These are phyloP conservation scores for Thalassiosira hispida DNA, from an alignment of 352 stramenopile species.

Conservation along the genomic window DNA sequence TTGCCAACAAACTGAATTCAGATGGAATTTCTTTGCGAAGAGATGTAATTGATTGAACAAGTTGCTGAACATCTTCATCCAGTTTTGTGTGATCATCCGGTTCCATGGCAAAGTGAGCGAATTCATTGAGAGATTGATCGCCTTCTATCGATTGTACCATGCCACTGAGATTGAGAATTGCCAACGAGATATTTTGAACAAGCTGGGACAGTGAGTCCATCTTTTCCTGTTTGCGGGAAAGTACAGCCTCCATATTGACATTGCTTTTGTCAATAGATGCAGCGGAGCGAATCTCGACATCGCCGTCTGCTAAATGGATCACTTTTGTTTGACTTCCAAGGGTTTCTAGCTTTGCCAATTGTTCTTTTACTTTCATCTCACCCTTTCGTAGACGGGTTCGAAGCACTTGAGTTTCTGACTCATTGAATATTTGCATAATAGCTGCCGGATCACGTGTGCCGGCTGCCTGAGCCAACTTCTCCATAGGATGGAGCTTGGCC, in stretches of 20 bases:
- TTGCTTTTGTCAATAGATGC: neutral
- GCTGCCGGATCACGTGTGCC: constrained; percentile 21
- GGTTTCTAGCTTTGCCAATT: constrained; percentile 12
- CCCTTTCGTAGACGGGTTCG: constrained; percentile 16
- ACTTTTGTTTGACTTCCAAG: constrained; percentile 28
- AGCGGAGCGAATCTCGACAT: neutral
- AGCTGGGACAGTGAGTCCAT: constrained; percentile 17
- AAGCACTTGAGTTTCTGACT: constrained; percentile 29
- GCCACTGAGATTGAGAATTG: constrained; percentile 21
- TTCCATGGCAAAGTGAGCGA: constrained; percentile 7
- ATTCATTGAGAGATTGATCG: constrained; percentile 3
- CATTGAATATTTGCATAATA: constrained; percentile 31
- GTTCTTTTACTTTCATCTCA: constrained; percentile 30
- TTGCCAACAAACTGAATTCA: constrained; percentile 1
- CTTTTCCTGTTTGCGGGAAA: constrained; percentile 1
- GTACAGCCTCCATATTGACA: constrained; percentile 1
- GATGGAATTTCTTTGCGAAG: constrained; percentile 12
- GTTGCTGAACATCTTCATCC: neutral
- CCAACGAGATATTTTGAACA: constrained; percentile 9
- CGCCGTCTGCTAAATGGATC: constrained; percentile 14
- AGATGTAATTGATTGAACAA: constrained; percentile 2
- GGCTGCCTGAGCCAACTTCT: constrained; percentile 17
- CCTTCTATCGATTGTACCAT: constrained; percentile 20
- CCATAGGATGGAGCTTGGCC: constrained; percentile 23
- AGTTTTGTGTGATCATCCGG: neutral